Percentiles rank a stretch among this genome's conserved stretches.
Conservation (phyloP, 1,284 basidiomycete genomes). For the Melampsora larici-populina region DNA sequence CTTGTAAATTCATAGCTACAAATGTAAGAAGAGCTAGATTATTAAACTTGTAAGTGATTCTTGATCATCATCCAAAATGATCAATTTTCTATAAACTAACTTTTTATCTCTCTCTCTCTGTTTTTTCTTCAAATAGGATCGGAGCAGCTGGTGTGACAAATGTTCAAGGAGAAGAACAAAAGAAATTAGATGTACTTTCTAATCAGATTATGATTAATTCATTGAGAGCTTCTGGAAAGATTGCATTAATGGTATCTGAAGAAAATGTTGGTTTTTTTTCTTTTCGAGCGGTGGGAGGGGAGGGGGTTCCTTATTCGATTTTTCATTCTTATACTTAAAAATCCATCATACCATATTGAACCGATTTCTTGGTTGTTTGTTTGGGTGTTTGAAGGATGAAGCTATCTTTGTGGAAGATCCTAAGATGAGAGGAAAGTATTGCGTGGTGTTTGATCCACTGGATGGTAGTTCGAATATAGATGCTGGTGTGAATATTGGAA, state of each 20-base stretch:
- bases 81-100: too few species aligned
- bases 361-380: neutral
- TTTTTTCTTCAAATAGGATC: too few species aligned
- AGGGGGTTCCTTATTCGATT: too few species aligned
- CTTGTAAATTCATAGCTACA: constrained; percentile 87
- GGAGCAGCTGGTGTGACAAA: constrained; percentile 94
- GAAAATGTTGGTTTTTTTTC: constrained; percentile 77
- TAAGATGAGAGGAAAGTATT: constrained; percentile 65
- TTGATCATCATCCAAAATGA: neutral
- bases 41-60: constrained; percentile 74
- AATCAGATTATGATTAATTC: constrained; percentile 99
- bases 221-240: constrained; percentile 85
- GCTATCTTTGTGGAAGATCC: constrained; percentile 52
- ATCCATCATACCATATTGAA: too few species aligned
- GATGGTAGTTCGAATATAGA: constrained; percentile 99
- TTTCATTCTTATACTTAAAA: too few species aligned
- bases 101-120: too few species aligned
- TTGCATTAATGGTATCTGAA: constrained; percentile 93
- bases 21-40: constrained; percentile 95
- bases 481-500: constrained; percentile 99
- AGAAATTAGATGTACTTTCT: constrained; percentile 95
- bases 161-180: constrained; percentile 98
- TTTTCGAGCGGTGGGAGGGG: too few species aligned
- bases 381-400: constrained; percentile 48
- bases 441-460: constrained; percentile 97